Evolutionary conservation across 2,329 filamentous ascomycete genomes (phyloP), one percentile per base, ranked within the genome.

Genomic region (Xylariaceae sp.): DNA sequence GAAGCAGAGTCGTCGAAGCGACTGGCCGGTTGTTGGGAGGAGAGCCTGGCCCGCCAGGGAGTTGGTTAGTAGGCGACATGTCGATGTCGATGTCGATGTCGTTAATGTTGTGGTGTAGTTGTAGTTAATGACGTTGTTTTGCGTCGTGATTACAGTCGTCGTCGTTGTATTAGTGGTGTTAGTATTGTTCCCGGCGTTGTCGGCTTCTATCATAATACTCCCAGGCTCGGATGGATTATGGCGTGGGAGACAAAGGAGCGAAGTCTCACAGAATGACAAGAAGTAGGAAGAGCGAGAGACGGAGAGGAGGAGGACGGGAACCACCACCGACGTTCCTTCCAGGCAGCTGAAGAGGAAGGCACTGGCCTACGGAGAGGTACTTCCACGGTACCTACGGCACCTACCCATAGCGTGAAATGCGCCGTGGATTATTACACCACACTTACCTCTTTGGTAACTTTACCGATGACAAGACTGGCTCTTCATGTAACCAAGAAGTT

Each of bases 21-120:
- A 60, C 53, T 54, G 62, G 59, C 57, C 63, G 67, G 59, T 53
- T 61, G 15, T 35, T 6, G 47, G 62, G 51, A 53, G 55, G 56
- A 53, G 67, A 64, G 62, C 61, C 65, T 60, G 62, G 64, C 62
- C 68, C 65, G 62, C 65, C 66, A 64, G 65, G 60, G 55, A 62
- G 66, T 58, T 55, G 60, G 53, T 44, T 57, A 30, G 9, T 58
- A n/a, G 62, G 55, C 18, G 62, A 6, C 62, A 64, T 64, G 37
- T 49, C 58, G 30, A 11, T n/a, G 49, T 23, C 58, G 30, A 11
- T n/a, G 49, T 23, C 42, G 52, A 44, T 54, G 18, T 10, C 30
- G 5, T 23, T 50, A 15, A 6, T 47, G 23, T 15, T 47, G 13
- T 15, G 37, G 2, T 23, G 56, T 53, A 13, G 37, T n/a, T 34